Base-by-base conservation (phyloP, 495 filamentous ascomycete species). In the Lepidopterella palustris region DNA sequence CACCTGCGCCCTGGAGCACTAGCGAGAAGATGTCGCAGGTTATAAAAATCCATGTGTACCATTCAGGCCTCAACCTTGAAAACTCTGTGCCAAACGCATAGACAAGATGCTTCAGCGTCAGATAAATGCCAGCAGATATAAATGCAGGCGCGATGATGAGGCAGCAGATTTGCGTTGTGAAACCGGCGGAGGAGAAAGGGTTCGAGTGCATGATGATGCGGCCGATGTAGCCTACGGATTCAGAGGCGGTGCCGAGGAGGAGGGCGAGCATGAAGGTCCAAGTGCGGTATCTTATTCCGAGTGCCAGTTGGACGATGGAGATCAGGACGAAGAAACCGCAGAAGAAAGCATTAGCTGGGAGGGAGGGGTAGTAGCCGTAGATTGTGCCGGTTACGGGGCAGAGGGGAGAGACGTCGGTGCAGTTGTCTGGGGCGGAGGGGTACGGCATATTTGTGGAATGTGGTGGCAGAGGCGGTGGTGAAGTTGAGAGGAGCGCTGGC, bases 291-390 rank as follows among this genome's bases (percentile, higher is more conserved):
- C 77, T 78, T 6, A 82, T 53, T 5, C 84, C 83, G 18, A 80
- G 61, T 5, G 64, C 70, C 18, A 84, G 28, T 11, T 84, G 77
- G n/a, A 68, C 49, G 3, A 81, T 32, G 0, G 73, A 70, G 18
- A 77, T 75, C 1, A 86, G 18, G 21, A 71, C 81, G 62, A 80
- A 89, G 45, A 76, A 75, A 27, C 77, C 76, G 9, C 76, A 69
- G 68, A 87, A 83, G 70, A 87, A 85, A 61, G 77, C 71, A 69
- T 85, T 86, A 45, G 79, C 82, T 47, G 79, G 83, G 5, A 82
- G 72, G 62, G 78, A 83, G 2, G 86, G 86, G 55, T 80, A 80
- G 72, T 88, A 88, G 28, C 85, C 86, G 62, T 87, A 80, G 18
- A 83, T 86, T 3, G 84, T 85, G 1, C 74, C 76, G 40, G 78